Evolutionary conservation across 768 basidiomycete genomes (phyloP), one percentile per base, ranked within the genome.

Genomic region (Leccinum boreale): DNA sequence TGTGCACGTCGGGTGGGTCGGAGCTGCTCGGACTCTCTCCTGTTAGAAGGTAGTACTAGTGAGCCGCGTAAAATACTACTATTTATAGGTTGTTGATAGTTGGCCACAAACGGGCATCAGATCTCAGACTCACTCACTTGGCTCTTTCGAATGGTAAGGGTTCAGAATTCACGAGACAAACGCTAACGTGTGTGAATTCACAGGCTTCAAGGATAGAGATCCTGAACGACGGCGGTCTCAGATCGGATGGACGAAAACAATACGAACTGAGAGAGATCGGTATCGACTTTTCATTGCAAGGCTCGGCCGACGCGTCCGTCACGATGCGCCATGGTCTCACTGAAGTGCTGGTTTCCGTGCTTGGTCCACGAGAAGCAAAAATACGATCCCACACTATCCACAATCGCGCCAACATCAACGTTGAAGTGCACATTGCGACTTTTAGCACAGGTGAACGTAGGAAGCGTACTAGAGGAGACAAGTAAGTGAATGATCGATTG

Each of bases 231-330:
- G 91, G 87, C 45, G 89, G 88, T 46, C 91, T 90, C 66, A 90
- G 96, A 60, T 93, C 93, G 24, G 96, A 98, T 72, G 92, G 92
- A 47, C 83, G 96, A 47, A 80, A 89, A n/a, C 94, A 95, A 58
- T 92, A 87, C 73, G 95, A 98, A 70, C 79, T 98, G 35, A 87
- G 96, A 52, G 85, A 87, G 58, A 81, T 95, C 58, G 76, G 79
- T 50, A 90, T 97, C 73, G 84, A 89, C 67, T 84, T 97, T 50
- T 79, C 86, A 4, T 81, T 86, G 45, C 84, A 86, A 65, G 85
- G 86, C 50, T 77, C 80, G 35, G 90, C 94, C 36, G 94, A 98
- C 64, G 96, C 96, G 35, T 89, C 89, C 23, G 90, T 92, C 1
- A 78, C 79, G 10, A 82, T 96, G 62, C 81, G 85, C 4, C 95